Evolutionary conservation across 352 stramenopile species (phyloP), one percentile per base, ranked within the genome.

Genomic region (Pseudoperonospora humuli): DNA sequence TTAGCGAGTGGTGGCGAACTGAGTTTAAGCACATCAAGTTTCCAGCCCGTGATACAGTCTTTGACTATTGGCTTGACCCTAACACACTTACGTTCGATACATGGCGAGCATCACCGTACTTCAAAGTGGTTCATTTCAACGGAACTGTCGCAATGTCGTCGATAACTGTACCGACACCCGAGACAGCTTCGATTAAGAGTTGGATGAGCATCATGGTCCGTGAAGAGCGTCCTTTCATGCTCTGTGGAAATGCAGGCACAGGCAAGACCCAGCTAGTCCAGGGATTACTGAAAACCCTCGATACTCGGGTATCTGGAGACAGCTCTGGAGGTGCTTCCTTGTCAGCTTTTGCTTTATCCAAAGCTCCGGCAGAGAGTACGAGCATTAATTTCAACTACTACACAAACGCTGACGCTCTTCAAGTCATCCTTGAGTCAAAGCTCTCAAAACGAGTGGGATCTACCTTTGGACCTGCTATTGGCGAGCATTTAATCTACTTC

Each of bases 31-130:
- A 80, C 26, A 73, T 98, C 48, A 97, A 97, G 59, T 84, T 98
- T 27, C 93, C 93, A n/a, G 77, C 70, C 20, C 81, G 80, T 31
- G 80, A 97, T 41, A 96, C 90, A 0, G 84, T 98, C 1, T 98
- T 98, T 42, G 94, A 98, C 61, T 98, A 98, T 57, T 98, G 85
- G 75, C 69, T 98, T 17, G 93, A 98, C 41, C 80, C 87, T 0
- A 83, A 69, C 17, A 84, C 79, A 2, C 64, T 95, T 33, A 55
- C 58, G 4, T 97, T 98, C 50, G 92, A 98, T 29, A 83, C 80
- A 13, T 98, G 93, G 93, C 82, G 82, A 10, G 86, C 93, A n/a
- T 96, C 81, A 2, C 87, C 88, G 3, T 95, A 86, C 45, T 97
- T 97, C 54, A 82, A 80, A 39, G 56, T 45, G 3, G 83, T 92